A percentile compares a stretch with the other conserved stretches of the same genome.
These are phyloP conservation scores for Ophiosphaerella narmari DNA, from an alignment of 2,329 filamentous ascomycete species.

Conservation along the genomic window DNA sequence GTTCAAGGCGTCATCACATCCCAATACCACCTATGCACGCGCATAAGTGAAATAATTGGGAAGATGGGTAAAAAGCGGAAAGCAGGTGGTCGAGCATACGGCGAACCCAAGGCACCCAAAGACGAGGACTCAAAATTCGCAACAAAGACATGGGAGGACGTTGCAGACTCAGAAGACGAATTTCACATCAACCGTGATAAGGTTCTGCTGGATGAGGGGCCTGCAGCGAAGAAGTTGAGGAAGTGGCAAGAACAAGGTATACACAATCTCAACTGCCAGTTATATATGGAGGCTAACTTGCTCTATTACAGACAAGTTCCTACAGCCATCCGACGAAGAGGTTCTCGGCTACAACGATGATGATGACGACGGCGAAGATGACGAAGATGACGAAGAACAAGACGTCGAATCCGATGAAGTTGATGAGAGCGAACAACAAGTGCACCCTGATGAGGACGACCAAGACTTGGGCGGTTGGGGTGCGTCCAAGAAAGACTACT, in stretches of 20 bases:
- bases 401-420: slow-evolving; percentile 41
- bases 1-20: slow-evolving; percentile 19
- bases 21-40: slow-evolving; percentile 6
- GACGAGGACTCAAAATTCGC: slow-evolving; percentile 59
- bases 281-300: slow-evolving; percentile 4
- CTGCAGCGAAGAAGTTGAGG: slow-evolving; percentile 75
- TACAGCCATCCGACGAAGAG: slow-evolving; percentile 67
- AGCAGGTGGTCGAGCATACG: slow-evolving; percentile 57
- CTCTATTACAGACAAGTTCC: slow-evolving; percentile 55
- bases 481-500: slow-evolving; percentile 85
- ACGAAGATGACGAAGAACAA: slow-evolving; percentile 42
- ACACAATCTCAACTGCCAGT: too few species aligned
- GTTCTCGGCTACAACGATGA: slow-evolving; percentile 60
- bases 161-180: slow-evolving; percentile 93
- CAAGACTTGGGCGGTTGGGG: slow-evolving; percentile 79
- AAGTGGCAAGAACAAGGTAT: slow-evolving; percentile 69
- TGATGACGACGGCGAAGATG: slow-evolving; percentile 49
- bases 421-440: slow-evolving; percentile 31
- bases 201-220: slow-evolving; percentile 81
- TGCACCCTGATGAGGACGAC: slow-evolving; percentile 59
- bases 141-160: slow-evolving; percentile 72
- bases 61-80: slow-evolving; percentile 69
- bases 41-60: slow-evolving; percentile 1
- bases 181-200: slow-evolving; percentile 87
- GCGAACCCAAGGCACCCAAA: slow-evolving; percentile 40